A percentile compares a stretch with the other conserved stretches of the same genome.
phyloP scores from a whole-genome alignment of 495 filamentous ascomycete genomes.

The Penicillium canariense region DNA sequence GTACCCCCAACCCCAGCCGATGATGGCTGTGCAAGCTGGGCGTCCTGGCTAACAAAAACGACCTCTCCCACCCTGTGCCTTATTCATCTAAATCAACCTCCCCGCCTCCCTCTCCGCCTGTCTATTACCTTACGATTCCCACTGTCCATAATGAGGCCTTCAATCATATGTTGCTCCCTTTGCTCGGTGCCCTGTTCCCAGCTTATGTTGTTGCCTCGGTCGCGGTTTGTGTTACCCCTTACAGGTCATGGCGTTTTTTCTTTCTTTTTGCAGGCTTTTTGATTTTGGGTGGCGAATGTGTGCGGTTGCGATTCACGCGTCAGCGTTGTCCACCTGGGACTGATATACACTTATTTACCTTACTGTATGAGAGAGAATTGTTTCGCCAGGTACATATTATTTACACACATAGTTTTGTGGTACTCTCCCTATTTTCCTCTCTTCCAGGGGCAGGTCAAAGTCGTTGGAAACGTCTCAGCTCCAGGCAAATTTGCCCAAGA shows the following conservation, averaged over 20 bases:
- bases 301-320: conserved; percentile 17
- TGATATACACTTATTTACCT: conserved; percentile 12
- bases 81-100: background rate
- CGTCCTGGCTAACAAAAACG: conserved; percentile 29
- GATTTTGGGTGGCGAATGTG: conserved; percentile 26
- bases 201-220: conserved; percentile 14
- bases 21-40: conserved; percentile 46
- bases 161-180: conserved; percentile 24
- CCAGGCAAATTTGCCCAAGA: background rate
- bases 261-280: conserved; percentile 9
- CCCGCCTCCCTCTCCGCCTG: conserved; percentile 15
- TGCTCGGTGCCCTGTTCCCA: conserved; percentile 8
- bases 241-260: conserved; percentile 34
- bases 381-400: conserved; percentile 28
- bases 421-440: background rate
- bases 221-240: conserved; percentile 14
- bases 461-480: background rate
- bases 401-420: conserved; percentile 16
- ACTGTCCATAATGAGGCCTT: conserved; percentile 32
- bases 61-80: background rate
- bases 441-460: background rate
- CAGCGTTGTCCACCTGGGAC: conserved; percentile 18
- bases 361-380: conserved; percentile 11
- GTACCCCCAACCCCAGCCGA: conserved; percentile 51
- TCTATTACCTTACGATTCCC: conserved; percentile 33